Conservation (phyloP, 371 early-diverging fungal genomes). For the Encephalitozoon intestinalis region DNA sequence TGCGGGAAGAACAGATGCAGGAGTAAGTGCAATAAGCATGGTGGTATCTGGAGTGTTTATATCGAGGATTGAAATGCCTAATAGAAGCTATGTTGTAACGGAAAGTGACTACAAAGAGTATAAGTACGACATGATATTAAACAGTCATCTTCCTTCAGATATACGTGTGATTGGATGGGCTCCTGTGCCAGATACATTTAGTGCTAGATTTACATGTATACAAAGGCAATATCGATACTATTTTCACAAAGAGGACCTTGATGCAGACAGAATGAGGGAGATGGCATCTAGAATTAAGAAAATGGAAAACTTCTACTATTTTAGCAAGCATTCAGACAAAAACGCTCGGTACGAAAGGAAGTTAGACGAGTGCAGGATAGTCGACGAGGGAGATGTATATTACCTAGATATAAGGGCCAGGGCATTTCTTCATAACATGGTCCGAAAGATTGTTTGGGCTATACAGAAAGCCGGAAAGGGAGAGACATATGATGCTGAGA, state of each 20-base stretch:
- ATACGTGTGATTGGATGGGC: slow-evolving; percentile 57
- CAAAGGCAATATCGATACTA: slow-evolving; percentile 59
- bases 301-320: slow-evolving; percentile 42
- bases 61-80: not conserved
- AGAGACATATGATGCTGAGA: slow-evolving; percentile 19
- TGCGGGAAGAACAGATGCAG: slow-evolving; percentile 60
- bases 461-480: slow-evolving; percentile 29
- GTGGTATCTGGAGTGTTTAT: slow-evolving; percentile 29
- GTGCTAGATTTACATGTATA: slow-evolving; percentile 56
- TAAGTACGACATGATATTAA: slow-evolving; percentile 55
- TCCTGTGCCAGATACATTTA: slow-evolving; percentile 45
- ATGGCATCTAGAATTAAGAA: slow-evolving; percentile 22
- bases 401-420: slow-evolving; percentile 49
- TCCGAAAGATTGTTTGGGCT: slow-evolving; percentile 56
- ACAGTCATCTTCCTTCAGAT: slow-evolving; percentile 51
- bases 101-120: slow-evolving; percentile 28
- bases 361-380: slow-evolving; percentile 16
- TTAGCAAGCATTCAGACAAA: slow-evolving; percentile 35
- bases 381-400: slow-evolving; percentile 31
- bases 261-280: slow-evolving; percentile 37
- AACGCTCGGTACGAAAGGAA: slow-evolving; percentile 32
- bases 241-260: slow-evolving; percentile 34
- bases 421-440: slow-evolving; percentile 60
- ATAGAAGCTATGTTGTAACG: not conserved
- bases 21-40: slow-evolving; percentile 55